Evolutionary conservation across 2,329 filamentous ascomycete species (phyloP).

Genomic region (Ophiostoma sp.): DNA sequence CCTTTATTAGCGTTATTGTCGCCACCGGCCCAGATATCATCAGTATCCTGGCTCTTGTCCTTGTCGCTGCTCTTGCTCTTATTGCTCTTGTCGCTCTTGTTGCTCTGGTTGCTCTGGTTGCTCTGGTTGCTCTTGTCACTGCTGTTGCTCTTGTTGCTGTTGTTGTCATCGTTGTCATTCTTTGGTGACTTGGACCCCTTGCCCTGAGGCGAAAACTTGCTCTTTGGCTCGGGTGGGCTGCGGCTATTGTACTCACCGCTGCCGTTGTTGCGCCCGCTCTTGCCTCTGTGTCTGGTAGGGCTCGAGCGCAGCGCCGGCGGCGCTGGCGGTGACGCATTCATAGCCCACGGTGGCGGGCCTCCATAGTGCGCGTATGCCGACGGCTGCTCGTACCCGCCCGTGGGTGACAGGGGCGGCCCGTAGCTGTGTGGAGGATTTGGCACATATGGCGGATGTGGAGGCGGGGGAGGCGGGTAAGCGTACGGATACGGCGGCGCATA

Average conservation of each 20-base stretch:
- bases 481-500: constrained; percentile 1
- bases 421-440: neutral
- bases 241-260: neutral
- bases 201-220: neutral
- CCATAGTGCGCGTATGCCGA: neutral
- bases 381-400: neutral
- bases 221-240: neutral
- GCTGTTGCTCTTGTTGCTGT: neutral
- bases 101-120: neutral
- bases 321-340: neutral
- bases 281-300: neutral
- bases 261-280: neutral
- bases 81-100: neutral
- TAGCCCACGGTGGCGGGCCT: constrained; percentile 1
- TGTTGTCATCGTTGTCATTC: neutral
- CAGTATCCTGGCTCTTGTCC: neutral
- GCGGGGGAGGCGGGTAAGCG: neutral
- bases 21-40: neutral
- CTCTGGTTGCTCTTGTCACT: neutral
- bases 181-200: neutral
- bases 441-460: constrained; percentile 3
- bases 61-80: neutral
- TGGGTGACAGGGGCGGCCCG: neutral
- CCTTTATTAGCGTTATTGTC: neutral
- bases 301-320: neutral